A percentile compares a stretch with the other conserved stretches of the same genome.
phyloP scores from a whole-genome alignment of 2,329 filamentous ascomycete genomes.

The Nannizzia gypsea region DNA sequence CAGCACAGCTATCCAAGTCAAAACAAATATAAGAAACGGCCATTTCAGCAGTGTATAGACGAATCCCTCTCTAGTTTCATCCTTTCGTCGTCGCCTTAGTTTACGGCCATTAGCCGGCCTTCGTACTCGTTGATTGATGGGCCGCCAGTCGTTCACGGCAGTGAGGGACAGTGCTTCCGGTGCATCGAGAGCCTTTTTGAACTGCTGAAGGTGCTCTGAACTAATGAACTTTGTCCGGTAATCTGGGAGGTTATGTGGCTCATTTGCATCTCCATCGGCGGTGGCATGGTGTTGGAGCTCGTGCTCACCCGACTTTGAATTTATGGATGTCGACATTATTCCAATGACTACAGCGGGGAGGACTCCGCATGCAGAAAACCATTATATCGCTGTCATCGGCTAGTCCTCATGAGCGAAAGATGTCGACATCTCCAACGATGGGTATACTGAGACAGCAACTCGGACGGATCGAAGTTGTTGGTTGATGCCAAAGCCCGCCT shows the following conservation, averaged over 20 bases:
- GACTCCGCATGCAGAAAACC: background rate
- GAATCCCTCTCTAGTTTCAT: slow-evolving; percentile 90
- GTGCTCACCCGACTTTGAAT: background rate
- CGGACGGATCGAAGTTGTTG: background rate
- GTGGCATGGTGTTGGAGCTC: background rate
- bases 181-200: slow-evolving; percentile 68
- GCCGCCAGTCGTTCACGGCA: slow-evolving; percentile 91
- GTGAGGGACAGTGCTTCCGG: slow-evolving; percentile 69
- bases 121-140: slow-evolving; percentile 61
- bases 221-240: slow-evolving; percentile 64
- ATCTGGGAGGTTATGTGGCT: slow-evolving; percentile 66
- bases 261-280: slow-evolving; percentile 15
- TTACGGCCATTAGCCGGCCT: slow-evolving; percentile 35
- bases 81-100: slow-evolving; percentile 52
- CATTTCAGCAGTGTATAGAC: slow-evolving; percentile 84
- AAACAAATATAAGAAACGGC: slow-evolving; percentile 71
- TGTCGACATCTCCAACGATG: background rate
- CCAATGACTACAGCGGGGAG: background rate
- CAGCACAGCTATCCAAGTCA: slow-evolving; percentile 67
- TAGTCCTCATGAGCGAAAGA: background rate
- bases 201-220: slow-evolving; percentile 60
- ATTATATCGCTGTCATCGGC: background rate
- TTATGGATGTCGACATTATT: background rate
- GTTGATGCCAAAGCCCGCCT: background rate
- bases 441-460: background rate